Percentiles rank a stretch among this genome's conserved stretches.
These are phyloP conservation scores for Colletotrichum paranaense DNA, from an alignment of 2,329 filamentous ascomycete species.

Conservation along the genomic window DNA sequence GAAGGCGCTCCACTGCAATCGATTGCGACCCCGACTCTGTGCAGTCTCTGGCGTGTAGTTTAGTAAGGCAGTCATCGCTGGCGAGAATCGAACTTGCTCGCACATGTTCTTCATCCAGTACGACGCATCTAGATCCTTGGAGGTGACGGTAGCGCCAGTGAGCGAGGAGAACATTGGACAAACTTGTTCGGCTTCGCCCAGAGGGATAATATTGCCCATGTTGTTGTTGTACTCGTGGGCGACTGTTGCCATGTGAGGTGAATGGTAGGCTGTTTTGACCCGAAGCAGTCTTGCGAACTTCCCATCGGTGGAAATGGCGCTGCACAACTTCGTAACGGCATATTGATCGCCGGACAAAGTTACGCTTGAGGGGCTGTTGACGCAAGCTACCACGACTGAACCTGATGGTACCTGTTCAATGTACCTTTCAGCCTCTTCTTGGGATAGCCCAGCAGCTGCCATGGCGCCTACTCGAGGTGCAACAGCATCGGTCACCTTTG, in stretches of 20 bases:
- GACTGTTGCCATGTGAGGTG: conserved; percentile 55
- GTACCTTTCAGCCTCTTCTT: conserved; percentile 30
- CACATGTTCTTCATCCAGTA: conserved; percentile 28
- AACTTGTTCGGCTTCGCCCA: conserved; percentile 41
- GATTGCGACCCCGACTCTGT: conserved; percentile 5
- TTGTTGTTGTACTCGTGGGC: conserved; percentile 39
- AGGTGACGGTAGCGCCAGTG: conserved; percentile 39
- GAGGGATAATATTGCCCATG: background rate
- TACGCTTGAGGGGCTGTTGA: conserved; percentile 49
- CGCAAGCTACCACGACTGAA: conserved; percentile 46
- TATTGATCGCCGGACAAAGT: conserved; percentile 43
- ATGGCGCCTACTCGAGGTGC: conserved; percentile 40
- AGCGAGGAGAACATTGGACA: conserved; percentile 37
- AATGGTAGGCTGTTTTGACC: conserved; percentile 26
- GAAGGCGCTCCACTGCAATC: conserved; percentile 23
- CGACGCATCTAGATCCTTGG: conserved; percentile 42
- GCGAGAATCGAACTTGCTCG: conserved; percentile 10
- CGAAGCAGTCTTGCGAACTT: conserved; percentile 38
- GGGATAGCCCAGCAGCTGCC: conserved; percentile 43
- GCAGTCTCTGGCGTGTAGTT: background rate
- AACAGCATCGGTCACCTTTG: conserved; percentile 1
- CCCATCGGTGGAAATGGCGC: conserved; percentile 26
- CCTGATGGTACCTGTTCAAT: conserved; percentile 30
- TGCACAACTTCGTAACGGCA: conserved; percentile 38
- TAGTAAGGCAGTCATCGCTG: background rate